Base-by-base conservation (phyloP, 129 eudicot genomes). In the Centella asiatica region DNA sequence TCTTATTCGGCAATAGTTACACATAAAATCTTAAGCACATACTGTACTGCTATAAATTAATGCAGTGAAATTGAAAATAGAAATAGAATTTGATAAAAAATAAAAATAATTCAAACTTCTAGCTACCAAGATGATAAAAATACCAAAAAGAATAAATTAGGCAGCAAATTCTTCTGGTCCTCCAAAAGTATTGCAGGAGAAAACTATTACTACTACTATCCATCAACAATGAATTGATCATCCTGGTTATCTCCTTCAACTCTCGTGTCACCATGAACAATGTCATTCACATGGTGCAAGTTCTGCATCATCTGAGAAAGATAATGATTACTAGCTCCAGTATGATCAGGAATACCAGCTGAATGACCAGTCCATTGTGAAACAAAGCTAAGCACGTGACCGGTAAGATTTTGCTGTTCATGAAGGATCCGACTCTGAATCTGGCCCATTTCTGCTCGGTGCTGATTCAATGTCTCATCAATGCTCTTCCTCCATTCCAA, bases 271-370 rank as follows among this genome's bases (percentile, higher is more conserved):
- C 72, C 95, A 71, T 86, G 94, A 62, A 90, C 85, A 74, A 85
- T 89, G 45, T 80, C 95, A 67, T 72, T 73, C 40, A 86, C 85
- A 60, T 86, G 94, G 65, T 86, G 95, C 83, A 89, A 73, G 55
- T 78, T 85, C 77, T 85, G 97, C 89, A 83, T 81, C 95, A 90
- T 86, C 64, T 90, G 97, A 4, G 97, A 86, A 26, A 90, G 70
- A 75, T 90, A 86, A 68, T 90, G 94, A 57, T 71, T 76, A 59
- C 75, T 75, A 14, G 81, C 89, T 26, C 80, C 79, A 24, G 84
- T 72, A 66, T 80, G 88, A 71, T 89, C 97, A 3, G 90, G 55
- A 46, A 84, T 80, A 44, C 81, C 87, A 36, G 76, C 33, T 11
- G 89, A 76, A 60, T 78, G 89, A 39, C 93, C 88, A 22, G 78